These are phyloP conservation scores for Trichoderma oligosporum DNA, from an alignment of 2,329 filamentous ascomycete species.

Conservation along the genomic window DNA sequence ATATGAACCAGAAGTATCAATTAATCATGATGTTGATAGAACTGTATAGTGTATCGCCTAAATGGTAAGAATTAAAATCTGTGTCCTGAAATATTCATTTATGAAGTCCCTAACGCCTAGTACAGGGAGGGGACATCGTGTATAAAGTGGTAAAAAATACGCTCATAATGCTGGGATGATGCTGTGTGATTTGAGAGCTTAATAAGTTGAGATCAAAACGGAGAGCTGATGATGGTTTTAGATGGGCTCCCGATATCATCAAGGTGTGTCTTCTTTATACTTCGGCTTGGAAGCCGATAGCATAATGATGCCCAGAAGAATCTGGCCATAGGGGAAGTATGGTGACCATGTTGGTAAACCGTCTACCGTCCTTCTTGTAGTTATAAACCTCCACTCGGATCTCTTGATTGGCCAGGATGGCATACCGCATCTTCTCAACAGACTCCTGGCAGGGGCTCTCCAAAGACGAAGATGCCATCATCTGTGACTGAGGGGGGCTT, in stretches of 20 bases:
- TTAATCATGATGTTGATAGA: too few species aligned
- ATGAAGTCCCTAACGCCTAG: too few species aligned
- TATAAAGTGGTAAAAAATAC: too few species aligned
- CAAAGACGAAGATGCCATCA: neutral
- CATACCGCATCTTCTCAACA: slow-evolving; percentile 50
- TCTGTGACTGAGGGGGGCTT: slow-evolving; percentile 55
- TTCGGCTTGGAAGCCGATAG: slow-evolving; percentile 78
- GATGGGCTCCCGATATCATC: too few species aligned
- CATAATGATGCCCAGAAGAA: slow-evolving; percentile 62
- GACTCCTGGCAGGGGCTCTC: slow-evolving; percentile 43
- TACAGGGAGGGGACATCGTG: too few species aligned
- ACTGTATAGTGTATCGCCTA: too few species aligned
- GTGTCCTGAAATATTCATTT: too few species aligned
- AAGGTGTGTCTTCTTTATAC: slow-evolving; percentile 28
- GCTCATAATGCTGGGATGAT: too few species aligned
- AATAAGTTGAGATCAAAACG: neutral
- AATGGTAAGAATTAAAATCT: too few species aligned
- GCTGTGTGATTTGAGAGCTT: neutral
- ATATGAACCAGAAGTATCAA: neutral
- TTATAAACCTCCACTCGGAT: slow-evolving; percentile 62
- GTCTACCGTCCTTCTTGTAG: slow-evolving; percentile 74
- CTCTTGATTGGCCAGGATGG: slow-evolving; percentile 44
- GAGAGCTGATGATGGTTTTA: neutral
- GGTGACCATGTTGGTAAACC: slow-evolving; percentile 78
- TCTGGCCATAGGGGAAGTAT: slow-evolving; percentile 77